These are phyloP conservation scores for Alternaria sp. DNA, from an alignment of 2,329 filamentous ascomycete species.

Conservation along the genomic window DNA sequence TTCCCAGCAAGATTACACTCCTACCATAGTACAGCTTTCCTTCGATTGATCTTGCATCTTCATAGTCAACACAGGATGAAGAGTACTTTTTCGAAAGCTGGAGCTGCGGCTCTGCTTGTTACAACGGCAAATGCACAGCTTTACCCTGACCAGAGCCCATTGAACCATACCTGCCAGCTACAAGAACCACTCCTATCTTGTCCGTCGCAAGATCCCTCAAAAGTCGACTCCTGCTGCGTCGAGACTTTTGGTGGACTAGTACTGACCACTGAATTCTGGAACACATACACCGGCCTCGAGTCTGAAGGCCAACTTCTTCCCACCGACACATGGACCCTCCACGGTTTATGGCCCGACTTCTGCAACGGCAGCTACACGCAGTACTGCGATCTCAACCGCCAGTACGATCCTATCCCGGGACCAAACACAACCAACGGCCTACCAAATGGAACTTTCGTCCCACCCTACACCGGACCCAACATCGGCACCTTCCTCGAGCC, in stretches of 20 bases:
- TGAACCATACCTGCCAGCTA: slow-evolving; percentile 66
- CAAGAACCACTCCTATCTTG: slow-evolving; percentile 48
- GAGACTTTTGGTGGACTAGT: slow-evolving; percentile 72
- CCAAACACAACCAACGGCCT: slow-evolving; percentile 70
- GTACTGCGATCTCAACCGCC: slow-evolving; percentile 71
- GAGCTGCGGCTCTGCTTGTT: slow-evolving; percentile 32
- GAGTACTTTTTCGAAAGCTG: slow-evolving; percentile 23
- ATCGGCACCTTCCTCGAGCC: slow-evolving; percentile 67
- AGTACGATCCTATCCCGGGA: slow-evolving; percentile 68
- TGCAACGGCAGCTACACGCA: slow-evolving; percentile 69
- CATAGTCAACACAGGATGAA: slow-evolving; percentile 32
- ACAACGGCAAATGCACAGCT: slow-evolving; percentile 49
- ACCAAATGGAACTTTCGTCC: slow-evolving; percentile 61
- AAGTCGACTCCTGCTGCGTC: slow-evolving; percentile 68
- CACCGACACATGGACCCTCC: slow-evolving; percentile 65
- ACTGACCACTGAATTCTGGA: slow-evolving; percentile 71
- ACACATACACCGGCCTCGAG: slow-evolving; percentile 69
- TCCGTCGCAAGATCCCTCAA: slow-evolving; percentile 39
- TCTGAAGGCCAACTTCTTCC: slow-evolving; percentile 66
- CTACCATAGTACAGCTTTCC: slow-evolving; percentile 2
- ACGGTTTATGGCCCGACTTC: slow-evolving; percentile 58
- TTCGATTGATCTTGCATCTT: slow-evolving; percentile 7
- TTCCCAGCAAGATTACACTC: background rate
- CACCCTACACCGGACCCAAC: slow-evolving; percentile 65
- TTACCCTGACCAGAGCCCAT: slow-evolving; percentile 57